phyloP scores from a whole-genome alignment of 352 stramenopile species.

The Globisporangium recalcitrans region DNA sequence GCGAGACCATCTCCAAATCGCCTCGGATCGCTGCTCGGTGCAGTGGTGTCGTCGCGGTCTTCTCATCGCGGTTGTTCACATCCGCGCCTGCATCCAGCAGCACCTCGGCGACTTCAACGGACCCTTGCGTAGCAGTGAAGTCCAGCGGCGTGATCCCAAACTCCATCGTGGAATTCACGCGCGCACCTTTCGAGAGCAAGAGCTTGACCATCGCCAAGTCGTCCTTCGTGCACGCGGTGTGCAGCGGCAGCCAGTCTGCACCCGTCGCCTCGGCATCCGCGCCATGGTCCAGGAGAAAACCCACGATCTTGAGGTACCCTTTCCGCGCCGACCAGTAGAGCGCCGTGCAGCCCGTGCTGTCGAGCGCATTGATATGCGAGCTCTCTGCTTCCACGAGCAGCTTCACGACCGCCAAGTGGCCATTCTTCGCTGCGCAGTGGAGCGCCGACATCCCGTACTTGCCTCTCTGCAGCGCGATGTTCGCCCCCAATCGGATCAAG shows the following conservation, averaged over 20 bases:
- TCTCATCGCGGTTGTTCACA: constrained; percentile 17
- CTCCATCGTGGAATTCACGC: constrained; percentile 14
- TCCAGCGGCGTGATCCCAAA: constrained; percentile 17
- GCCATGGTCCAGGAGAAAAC: constrained; percentile 13
- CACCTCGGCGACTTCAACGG: constrained; percentile 11
- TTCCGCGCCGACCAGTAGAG: constrained; percentile 17
- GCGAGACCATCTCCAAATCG: constrained; percentile 8
- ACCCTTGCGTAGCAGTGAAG: constrained; percentile 12
- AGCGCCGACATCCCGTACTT: constrained; percentile 14
- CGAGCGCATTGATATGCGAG: constrained; percentile 8
- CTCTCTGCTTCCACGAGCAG: constrained; percentile 1
- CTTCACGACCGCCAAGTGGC: not conserved
- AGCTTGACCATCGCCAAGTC: constrained; percentile 16
- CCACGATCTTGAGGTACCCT: constrained; percentile 7
- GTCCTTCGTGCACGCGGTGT: constrained; percentile 15
- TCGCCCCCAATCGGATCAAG: constrained; percentile 9
- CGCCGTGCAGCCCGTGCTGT: constrained; percentile 14
- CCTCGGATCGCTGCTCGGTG: constrained; percentile 17
- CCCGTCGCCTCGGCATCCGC: constrained; percentile 11
- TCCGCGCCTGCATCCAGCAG: constrained; percentile 16
- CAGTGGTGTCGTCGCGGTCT: constrained; percentile 16
- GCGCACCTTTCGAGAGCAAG: constrained; percentile 14
- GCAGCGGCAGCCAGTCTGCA: constrained; percentile 15
- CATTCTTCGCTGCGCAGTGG: constrained; percentile 16
- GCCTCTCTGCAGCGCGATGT: constrained; percentile 6